phyloP scores from a whole-genome alignment of 202 grass and related monocot genomes.

The Brachypodium distachyon region DNA sequence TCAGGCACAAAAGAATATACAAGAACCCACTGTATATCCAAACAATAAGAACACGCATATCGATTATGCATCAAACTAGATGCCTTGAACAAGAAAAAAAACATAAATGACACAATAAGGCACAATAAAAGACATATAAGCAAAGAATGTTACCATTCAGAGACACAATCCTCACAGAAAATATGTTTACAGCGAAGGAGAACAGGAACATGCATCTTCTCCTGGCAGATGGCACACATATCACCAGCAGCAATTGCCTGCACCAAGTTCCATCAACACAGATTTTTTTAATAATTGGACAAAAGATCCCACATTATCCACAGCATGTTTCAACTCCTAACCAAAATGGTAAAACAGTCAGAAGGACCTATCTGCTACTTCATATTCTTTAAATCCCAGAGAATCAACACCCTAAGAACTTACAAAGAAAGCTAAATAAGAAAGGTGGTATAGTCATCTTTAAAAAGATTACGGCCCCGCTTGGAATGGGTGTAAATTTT shows the following conservation, averaged over 20 bases:
- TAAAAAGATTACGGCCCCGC: too few relatives aligned
- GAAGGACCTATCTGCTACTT: background rate
- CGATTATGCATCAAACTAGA: background rate
- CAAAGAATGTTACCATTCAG: slow-evolving; percentile 58
- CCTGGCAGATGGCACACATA: slow-evolving; percentile 94
- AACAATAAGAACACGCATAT: background rate
- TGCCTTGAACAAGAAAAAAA: background rate
- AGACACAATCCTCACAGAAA: slow-evolving; percentile 90
- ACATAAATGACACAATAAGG: background rate
- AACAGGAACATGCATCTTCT: slow-evolving; percentile 81
- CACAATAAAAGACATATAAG: slow-evolving; percentile 9
- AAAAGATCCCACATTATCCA: too few relatives aligned
- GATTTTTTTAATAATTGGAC: background rate
- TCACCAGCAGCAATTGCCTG: slow-evolving; percentile 74
- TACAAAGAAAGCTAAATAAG: background rate
- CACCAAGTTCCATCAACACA: slow-evolving; percentile 17
- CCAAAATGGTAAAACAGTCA: background rate
- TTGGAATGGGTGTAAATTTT: too few relatives aligned
- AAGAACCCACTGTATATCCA: background rate
- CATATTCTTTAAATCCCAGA: background rate
- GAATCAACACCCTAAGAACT: background rate
- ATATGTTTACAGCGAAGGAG: slow-evolving; percentile 94
- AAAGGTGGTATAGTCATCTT: background rate
- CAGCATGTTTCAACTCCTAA: background rate
- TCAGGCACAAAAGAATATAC: background rate